These are phyloP conservation scores for Cantharellus cinnabarinus DNA, from an alignment of 768 basidiomycete genomes.

Conservation along the genomic window DNA sequence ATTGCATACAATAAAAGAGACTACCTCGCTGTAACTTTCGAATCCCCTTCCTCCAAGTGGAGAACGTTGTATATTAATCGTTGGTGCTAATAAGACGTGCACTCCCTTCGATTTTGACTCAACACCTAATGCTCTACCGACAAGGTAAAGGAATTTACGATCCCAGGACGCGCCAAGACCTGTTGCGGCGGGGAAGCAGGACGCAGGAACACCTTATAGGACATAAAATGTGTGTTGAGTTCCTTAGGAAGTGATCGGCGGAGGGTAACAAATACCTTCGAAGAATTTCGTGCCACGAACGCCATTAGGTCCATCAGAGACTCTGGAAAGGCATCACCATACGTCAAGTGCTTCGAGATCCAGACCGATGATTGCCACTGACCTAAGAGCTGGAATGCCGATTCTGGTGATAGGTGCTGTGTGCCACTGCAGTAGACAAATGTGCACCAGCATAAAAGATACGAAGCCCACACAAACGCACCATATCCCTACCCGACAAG, in stretches of 20 bases:
- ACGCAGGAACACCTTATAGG: conserved; percentile 16
- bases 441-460: neutral
- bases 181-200: conserved; percentile 23
- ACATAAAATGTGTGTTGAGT: conserved; percentile 9
- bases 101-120: conserved; percentile 55
- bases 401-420: conserved; percentile 44
- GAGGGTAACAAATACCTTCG: conserved; percentile 24
- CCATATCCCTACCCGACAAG: conserved; percentile 43
- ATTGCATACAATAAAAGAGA: no score
- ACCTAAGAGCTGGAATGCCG: conserved; percentile 38
- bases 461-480: neutral
- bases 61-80: conserved; percentile 59
- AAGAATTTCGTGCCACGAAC: conserved; percentile 12
- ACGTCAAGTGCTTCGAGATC: neutral
- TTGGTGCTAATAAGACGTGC: conserved; percentile 54
- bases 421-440: conserved; percentile 30
- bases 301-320: conserved; percentile 63
- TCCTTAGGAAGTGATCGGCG: conserved; percentile 32
- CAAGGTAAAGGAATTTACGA: conserved; percentile 36
- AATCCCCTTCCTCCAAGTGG: conserved; percentile 12
- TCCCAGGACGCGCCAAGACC: conserved; percentile 63
- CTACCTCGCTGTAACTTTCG: conserved; percentile 13
- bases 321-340: conserved; percentile 18
- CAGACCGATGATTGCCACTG: neutral
- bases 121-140: conserved; percentile 41